Evolutionary conservation across 1,139 yeast species (phyloP), one percentile per base, ranked within the genome.

Genomic region (Nakaseomyces nivariensis): DNA sequence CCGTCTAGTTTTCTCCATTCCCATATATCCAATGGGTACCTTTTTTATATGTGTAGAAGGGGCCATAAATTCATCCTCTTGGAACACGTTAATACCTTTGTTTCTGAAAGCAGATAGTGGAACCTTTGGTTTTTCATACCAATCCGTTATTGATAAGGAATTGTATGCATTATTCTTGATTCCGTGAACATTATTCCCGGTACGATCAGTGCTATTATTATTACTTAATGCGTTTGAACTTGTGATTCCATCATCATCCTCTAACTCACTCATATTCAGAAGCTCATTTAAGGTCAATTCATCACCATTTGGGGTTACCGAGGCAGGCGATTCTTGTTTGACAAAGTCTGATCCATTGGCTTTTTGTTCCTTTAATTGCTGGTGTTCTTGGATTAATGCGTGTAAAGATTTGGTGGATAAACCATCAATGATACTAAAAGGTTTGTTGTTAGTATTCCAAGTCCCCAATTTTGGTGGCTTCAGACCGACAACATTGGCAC

Each of bases 401-500:
- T 75, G 68, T 51, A 89, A 72, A 1, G 95, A 82, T 51, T 96
- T 74, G 0, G 97, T 92, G 1, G 95, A 82, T 34, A 87, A 74
- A 5, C 98, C 97, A 65, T 92, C 97, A 59, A 92, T 90, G 52
- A 92, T 88, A 29, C 96, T 95, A 67, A 85, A 88, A 0, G 96
- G 97, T 58, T 87, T 82, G 48, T 78, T 77, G 52, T 82, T 86
- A 29, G 96, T 85, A 11, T 83, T 80, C 95, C 97, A 92, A 1
- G 96, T 84, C 0, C 97, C 97, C 52, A 92, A 72, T 27, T 87
- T 78, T 1, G 98, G 98, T 1, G 97, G 97, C 49, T 95, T 72
- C 54, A 90, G 81, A 51, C 90, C 90, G 31, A 86, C 82, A 6
- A 85, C 82, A 48, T 89, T 84, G 1, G 95, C 83, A 7, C 95